Evolutionary conservation across 805 yeast genomes (phyloP).

Genomic region (Hanseniaspora jakobsenii): DNA sequence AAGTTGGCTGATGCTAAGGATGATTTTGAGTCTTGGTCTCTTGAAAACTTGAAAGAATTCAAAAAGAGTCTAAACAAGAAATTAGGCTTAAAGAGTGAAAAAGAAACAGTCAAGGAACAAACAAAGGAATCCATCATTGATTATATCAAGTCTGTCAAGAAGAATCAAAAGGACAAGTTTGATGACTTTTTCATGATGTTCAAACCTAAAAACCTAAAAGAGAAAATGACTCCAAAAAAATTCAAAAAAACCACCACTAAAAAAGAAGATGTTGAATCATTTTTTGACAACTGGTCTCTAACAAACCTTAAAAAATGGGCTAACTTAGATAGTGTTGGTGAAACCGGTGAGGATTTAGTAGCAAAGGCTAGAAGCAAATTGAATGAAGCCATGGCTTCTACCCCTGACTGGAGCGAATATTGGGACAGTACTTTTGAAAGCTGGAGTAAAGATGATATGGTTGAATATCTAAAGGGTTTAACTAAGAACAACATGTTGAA

Average conservation of each 20-base stretch:
- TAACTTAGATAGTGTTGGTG: conserved; percentile 21
- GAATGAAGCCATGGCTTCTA: conserved; percentile 14
- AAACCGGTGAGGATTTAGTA: conserved; percentile 22
- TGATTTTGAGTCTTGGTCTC: not conserved
- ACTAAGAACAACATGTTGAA: not conserved
- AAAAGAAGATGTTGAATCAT: conserved; percentile 19
- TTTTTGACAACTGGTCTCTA: conserved; percentile 32
- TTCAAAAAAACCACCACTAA: not conserved
- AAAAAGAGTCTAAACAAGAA: not conserved
- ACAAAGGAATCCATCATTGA: too few species aligned
- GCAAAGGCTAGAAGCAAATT: conserved; percentile 19
- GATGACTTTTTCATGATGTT: not conserved
- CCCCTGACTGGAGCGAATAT: conserved; percentile 17
- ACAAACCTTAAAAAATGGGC: conserved; percentile 34
- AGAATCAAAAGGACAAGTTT: conserved; percentile 1
- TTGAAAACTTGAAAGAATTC: conserved; percentile 3
- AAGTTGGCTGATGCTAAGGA: not conserved
- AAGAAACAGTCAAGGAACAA: not conserved
- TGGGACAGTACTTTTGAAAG: conserved; percentile 27
- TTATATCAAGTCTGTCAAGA: not conserved
- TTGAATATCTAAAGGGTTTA: conserved; percentile 32
- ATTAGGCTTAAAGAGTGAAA: not conserved
- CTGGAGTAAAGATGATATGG: conserved; percentile 36
- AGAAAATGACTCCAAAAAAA: not conserved
- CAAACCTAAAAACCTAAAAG: too few species aligned